Evolutionary conservation across 768 basidiomycete species (phyloP).

Genomic region (Russula emetica): DNA sequence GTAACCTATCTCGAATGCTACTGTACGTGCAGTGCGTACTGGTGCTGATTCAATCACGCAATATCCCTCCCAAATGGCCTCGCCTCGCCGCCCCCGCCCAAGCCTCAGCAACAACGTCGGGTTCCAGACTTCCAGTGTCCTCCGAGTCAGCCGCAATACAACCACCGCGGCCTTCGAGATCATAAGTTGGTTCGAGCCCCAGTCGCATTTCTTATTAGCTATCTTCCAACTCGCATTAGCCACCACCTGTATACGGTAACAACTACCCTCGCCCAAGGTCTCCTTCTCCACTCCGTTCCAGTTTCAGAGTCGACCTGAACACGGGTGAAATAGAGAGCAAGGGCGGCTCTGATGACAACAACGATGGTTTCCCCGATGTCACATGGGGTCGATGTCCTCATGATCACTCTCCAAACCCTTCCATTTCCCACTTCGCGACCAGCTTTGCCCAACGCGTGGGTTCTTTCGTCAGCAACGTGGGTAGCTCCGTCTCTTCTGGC

Average conservation of each 20-base stretch:
- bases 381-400: slow-evolving; percentile 45
- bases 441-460: slow-evolving; percentile 71
- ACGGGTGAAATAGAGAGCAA: slow-evolving; percentile 42
- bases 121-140: slow-evolving; percentile 39
- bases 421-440: slow-evolving; percentile 68
- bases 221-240: slow-evolving; percentile 33
- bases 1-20: too few relatives aligned
- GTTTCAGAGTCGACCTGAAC: slow-evolving; percentile 50
- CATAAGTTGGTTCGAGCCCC: slow-evolving; percentile 31
- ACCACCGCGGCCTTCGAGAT: slow-evolving; percentile 40
- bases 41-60: too few relatives aligned
- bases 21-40: too few relatives aligned
- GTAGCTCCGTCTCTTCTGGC: slow-evolving; percentile 34
- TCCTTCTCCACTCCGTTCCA: slow-evolving; percentile 69
- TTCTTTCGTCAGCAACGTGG: slow-evolving; percentile 54
- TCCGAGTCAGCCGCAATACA: slow-evolving; percentile 37
- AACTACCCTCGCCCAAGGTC: slow-evolving; percentile 45
- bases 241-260: slow-evolving; percentile 42
- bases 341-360: slow-evolving; percentile 47
- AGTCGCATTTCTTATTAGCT: slow-evolving; percentile 18
- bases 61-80: slow-evolving; percentile 31
- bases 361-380: slow-evolving; percentile 41
- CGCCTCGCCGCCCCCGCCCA: slow-evolving; percentile 28
- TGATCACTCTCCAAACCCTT: slow-evolving; percentile 65
- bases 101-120: slow-evolving; percentile 35